A percentile compares a stretch with the other conserved stretches of the same genome.
phyloP scores from a whole-genome alignment of 306 rosid genomes.

The Morella rubra region DNA sequence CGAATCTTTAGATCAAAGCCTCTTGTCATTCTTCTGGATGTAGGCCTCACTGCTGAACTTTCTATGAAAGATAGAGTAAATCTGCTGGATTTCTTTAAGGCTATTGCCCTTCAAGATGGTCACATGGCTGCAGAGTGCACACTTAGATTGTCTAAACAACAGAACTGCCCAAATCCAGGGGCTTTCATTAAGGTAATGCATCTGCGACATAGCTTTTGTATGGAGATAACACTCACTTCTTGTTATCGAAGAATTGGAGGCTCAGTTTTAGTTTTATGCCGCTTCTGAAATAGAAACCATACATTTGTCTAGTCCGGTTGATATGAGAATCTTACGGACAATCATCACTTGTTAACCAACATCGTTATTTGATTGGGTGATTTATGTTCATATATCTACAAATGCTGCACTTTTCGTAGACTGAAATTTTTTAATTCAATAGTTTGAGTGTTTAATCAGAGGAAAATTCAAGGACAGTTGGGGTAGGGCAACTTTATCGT shows the following conservation, averaged over 20 bases:
- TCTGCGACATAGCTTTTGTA: constrained; percentile 12
- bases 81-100: constrained; percentile 69
- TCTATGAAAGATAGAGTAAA: constrained; percentile 49
- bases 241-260: not conserved
- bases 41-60: constrained; percentile 80
- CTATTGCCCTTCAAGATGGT: constrained; percentile 71
- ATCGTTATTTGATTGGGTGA: not conserved
- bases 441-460: no score
- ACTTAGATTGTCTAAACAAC: constrained; percentile 64
- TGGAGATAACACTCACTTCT: not conserved
- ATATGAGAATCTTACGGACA: not conserved
- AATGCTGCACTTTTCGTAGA: not conserved
- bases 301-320: not conserved
- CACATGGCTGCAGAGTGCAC: constrained; percentile 68
- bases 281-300: not conserved
- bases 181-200: constrained; percentile 66
- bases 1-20: constrained; percentile 61
- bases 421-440: not conserved
- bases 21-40: constrained; percentile 84
- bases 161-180: constrained; percentile 71
- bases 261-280: not conserved
- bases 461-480: not conserved
- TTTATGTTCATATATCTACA: not conserved
- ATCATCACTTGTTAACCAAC: not conserved
- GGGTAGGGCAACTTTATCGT: not conserved